Evolutionary conservation across 2,329 filamentous ascomycete species (phyloP), one percentile per base, ranked within the genome.

Genomic region (Tolypocladium pustulatum): DNA sequence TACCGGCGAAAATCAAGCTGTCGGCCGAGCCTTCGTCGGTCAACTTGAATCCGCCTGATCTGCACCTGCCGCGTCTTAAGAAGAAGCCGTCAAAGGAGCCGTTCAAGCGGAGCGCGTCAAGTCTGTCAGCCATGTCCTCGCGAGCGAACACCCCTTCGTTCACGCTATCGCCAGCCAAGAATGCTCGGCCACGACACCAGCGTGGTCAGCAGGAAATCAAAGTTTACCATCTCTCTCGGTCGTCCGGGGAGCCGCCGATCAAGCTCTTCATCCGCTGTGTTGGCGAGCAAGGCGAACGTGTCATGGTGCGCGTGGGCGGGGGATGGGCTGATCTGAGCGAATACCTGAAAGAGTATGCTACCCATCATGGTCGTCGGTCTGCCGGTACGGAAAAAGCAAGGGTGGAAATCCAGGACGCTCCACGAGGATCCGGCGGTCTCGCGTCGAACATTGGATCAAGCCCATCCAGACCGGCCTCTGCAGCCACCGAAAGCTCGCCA

Each of bases 241-340:
- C 88, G 22, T 91, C 88, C 40, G 90, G 90, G 59, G 87, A 94
- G 63, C 84, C 90, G 15, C 94, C 94, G 0, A 92, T 97, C 69
- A 97, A 97, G 73, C 83, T 99, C 6, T 96, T 95, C 67, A 92
- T 99, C 57, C 88, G 94, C 20, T 86, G 91, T 1, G 92, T 99
- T 2, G 94, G 94, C 55, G 91, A 96, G 71, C 81, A 85, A 59
- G 90, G 90, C 20, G 91, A 97, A 72, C 86, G 94, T 56, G 91
- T 97, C 61, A 97, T 99, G 94, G 94, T 99, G 9, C 89, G 94
- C 40, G 93, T 99, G 15, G 94, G 94, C 15, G 94, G 94, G 60
- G 94, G 94, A n/a, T 99, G 94, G 94, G 91, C 92, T 17, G 94
- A 99, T 72, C 78, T 99, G 25, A 93, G 89, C 41, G 94, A 97